A percentile compares a stretch with the other conserved stretches of the same genome.
Evolutionary conservation across 2,329 filamentous ascomycete species (phyloP).

Genomic region (Didymella keratinophila): DNA sequence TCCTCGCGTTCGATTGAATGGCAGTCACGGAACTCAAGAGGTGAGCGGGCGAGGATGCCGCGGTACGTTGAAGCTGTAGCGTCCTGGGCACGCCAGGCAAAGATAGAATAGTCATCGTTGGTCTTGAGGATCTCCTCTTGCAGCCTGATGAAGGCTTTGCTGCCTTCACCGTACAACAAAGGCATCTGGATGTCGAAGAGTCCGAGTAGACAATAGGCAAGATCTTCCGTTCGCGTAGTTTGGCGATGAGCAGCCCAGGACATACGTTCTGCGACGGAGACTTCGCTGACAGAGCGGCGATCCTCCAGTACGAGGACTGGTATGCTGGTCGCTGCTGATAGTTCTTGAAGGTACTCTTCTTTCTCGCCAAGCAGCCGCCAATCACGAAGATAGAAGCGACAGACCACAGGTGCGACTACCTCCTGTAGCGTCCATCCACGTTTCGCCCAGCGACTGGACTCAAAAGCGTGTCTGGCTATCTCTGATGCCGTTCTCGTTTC

Average conservation of each 20-base stretch:
- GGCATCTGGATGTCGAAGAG: conserved; percentile 46
- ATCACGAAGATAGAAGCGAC: conserved; percentile 38
- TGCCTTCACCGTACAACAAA: conserved; percentile 40
- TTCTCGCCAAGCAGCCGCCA: conserved; percentile 41
- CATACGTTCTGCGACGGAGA: conserved; percentile 39
- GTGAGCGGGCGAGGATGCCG: conserved; percentile 37
- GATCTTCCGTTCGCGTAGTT: conserved; percentile 40
- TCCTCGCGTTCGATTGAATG: conserved; percentile 34
- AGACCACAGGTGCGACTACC: conserved; percentile 33
- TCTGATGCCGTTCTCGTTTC: conserved; percentile 24
- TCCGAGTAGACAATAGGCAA: conserved; percentile 41
- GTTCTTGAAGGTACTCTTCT: conserved; percentile 31
- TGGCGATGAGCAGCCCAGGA: conserved; percentile 40
- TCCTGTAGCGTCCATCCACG: conserved; percentile 45
- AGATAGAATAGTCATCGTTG: conserved; percentile 40
- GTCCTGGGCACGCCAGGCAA: conserved; percentile 33
- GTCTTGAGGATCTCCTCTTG: conserved; percentile 42
- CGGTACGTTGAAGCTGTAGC: conserved; percentile 31
- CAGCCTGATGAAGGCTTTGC: conserved; percentile 37
- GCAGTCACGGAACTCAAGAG: conserved; percentile 32
- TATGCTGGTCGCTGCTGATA: conserved; percentile 38
- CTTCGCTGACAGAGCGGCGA: conserved; percentile 23
- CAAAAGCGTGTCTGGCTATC: conserved; percentile 26
- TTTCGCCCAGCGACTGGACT: conserved; percentile 34
- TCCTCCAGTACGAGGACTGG: conserved; percentile 34